Conservation (phyloP, 2,329 filamentous ascomycete genomes). For the Aspergillus proliferans region DNA sequence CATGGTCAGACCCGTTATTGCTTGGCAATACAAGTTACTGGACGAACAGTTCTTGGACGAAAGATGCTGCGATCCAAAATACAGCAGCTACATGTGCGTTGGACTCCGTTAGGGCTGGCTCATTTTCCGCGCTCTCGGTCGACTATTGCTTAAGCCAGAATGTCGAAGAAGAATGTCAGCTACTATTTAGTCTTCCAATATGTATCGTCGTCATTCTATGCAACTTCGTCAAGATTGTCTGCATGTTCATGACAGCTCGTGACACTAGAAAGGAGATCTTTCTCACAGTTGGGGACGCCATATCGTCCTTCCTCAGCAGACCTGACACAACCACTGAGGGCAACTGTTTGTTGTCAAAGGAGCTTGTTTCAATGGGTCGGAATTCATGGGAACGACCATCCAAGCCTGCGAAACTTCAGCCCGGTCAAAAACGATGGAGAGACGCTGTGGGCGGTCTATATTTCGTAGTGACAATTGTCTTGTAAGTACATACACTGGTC, state of each 20-base stretch:
- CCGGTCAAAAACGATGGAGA: too few species aligned
- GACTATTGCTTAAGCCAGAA: not conserved
- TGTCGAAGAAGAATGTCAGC: constrained; percentile 1
- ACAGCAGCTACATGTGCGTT: not conserved
- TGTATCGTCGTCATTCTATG: constrained; percentile 2
- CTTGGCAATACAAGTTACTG: not conserved
- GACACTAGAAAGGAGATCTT: not conserved
- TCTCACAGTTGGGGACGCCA: constrained; percentile 29
- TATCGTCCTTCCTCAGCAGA: constrained; percentile 29
- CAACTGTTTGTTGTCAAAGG: not conserved
- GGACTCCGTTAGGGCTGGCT: not conserved
- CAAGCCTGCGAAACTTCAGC: too few species aligned
- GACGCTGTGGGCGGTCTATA: too few species aligned
- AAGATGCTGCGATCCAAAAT: not conserved
- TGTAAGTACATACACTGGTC: too few species aligned
- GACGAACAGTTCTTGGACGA: not conserved
- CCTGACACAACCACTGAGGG: constrained; percentile 16
- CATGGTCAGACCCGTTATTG: not conserved
- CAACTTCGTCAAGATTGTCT: constrained; percentile 2
- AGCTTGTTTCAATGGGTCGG: not conserved
- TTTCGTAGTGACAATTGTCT: too few species aligned
- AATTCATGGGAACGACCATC: too few species aligned
- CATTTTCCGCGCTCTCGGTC: not conserved
- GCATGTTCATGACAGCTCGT: constrained; percentile 1
- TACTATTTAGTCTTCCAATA: constrained; percentile 1